These are phyloP conservation scores for Alternaria sp. DNA, from an alignment of 2,329 filamentous ascomycete species.

Conservation along the genomic window DNA sequence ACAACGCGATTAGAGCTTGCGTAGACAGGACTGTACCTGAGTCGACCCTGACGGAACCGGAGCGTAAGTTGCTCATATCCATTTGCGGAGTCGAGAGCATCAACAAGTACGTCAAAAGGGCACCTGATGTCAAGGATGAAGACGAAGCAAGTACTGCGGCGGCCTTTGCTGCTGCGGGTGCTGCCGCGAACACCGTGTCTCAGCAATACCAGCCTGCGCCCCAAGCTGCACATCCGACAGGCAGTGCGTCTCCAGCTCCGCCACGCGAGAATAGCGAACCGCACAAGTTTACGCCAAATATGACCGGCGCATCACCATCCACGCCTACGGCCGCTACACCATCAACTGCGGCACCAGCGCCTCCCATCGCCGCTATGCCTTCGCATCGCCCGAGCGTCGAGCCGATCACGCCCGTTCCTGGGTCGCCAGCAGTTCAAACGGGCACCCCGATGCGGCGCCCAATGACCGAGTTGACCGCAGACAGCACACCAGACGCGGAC, in stretches of 20 bases:
- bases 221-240: conserved; percentile 3
- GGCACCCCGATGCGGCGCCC: conserved; percentile 29
- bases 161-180: conserved; percentile 43
- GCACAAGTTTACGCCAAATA: conserved; percentile 38
- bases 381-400: conserved; percentile 44
- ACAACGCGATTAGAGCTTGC: conserved; percentile 43
- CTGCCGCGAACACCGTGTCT: conserved; percentile 29
- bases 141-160: conserved; percentile 38
- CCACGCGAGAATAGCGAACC: conserved; percentile 20
- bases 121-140: conserved; percentile 16
- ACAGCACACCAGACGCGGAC: conserved; percentile 14
- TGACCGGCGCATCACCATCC: conserved; percentile 25
- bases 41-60: conserved; percentile 30
- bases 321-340: not conserved
- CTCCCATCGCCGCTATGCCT: conserved; percentile 13
- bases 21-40: conserved; percentile 33
- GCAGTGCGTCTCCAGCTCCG: conserved; percentile 6
- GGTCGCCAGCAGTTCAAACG: conserved; percentile 40
- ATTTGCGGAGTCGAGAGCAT: conserved; percentile 33
- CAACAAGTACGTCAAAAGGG: conserved; percentile 20
- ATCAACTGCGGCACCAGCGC: conserved; percentile 13
- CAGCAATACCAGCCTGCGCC: not conserved
- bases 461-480: conserved; percentile 21
- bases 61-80: conserved; percentile 31
- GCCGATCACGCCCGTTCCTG: conserved; percentile 45